phyloP scores from a whole-genome alignment of 768 basidiomycete genomes.

The Clavaria fumosa region DNA sequence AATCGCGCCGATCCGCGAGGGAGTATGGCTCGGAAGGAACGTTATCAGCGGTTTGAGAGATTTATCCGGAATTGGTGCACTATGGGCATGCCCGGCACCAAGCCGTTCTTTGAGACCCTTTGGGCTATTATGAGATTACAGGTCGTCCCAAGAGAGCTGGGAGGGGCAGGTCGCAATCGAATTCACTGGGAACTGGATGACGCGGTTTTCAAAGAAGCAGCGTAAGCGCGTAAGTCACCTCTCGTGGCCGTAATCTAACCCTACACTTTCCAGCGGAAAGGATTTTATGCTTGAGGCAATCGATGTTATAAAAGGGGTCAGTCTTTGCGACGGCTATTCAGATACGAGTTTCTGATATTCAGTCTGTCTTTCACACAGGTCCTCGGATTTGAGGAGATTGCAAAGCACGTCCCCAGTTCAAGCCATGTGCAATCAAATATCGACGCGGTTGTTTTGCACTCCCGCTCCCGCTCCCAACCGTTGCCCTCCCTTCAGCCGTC shows the following conservation, averaged over 20 bases:
- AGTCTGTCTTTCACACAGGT: conserved; percentile 3
- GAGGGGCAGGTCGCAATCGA: conserved; percentile 58
- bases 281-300: conserved; percentile 91
- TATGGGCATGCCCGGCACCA: conserved; percentile 76
- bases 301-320: conserved; percentile 77
- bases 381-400: conserved; percentile 7
- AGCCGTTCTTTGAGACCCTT: conserved; percentile 66
- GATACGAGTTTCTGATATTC: too few species aligned
- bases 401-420: neutral
- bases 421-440: neutral
- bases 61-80: conserved; percentile 78
- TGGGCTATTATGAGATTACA: conserved; percentile 77
- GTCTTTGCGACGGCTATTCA: too few species aligned
- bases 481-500: conserved; percentile 28
- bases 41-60: conserved; percentile 56
- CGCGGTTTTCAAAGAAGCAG: conserved; percentile 86
- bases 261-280: conserved; percentile 47
- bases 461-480: conserved; percentile 42
- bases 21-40: conserved; percentile 56
- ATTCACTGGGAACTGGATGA: conserved; percentile 91
- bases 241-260: conserved; percentile 11
- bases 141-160: conserved; percentile 61
- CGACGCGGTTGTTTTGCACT: conserved; percentile 17
- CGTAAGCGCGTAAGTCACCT: conserved; percentile 38
- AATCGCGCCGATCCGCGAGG: conserved; percentile 52